Conservation (phyloP, 2,329 filamentous ascomycete species). For the Ophidiomyces ophidiicola region DNA sequence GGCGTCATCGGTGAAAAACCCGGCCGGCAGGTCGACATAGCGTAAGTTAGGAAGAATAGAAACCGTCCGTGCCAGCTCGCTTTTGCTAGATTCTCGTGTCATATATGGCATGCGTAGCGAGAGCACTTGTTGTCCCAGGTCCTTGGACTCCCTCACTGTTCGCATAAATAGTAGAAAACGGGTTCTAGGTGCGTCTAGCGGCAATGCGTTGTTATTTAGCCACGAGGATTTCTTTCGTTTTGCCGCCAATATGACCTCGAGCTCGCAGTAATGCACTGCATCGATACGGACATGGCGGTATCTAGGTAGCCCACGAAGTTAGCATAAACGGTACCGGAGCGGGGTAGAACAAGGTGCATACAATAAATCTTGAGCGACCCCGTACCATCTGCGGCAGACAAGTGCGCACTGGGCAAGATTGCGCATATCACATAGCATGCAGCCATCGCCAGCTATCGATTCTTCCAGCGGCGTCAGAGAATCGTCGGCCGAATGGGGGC, state of each 20-base stretch:
- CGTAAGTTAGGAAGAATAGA: constrained; percentile 72
- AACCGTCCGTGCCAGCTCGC: constrained; percentile 72
- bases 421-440: constrained; percentile 86
- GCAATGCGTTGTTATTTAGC: constrained; percentile 64
- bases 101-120: constrained; percentile 89
- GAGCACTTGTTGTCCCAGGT: constrained; percentile 56
- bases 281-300: constrained; percentile 88
- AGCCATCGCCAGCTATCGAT: constrained; percentile 63
- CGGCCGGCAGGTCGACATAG: constrained; percentile 84
- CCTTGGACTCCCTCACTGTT: constrained; percentile 65
- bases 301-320: constrained; percentile 34
- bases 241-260: constrained; percentile 69
- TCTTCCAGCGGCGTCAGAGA: constrained; percentile 74
- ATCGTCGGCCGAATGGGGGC: constrained; percentile 67
- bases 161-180: constrained; percentile 69
- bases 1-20: constrained; percentile 69
- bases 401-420: constrained; percentile 70
- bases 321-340: not conserved
- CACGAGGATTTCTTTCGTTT: constrained; percentile 61
- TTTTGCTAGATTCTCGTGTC: constrained; percentile 76
- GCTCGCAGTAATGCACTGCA: constrained; percentile 83
- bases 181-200: constrained; percentile 64
- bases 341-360: constrained; percentile 37
- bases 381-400: constrained; percentile 61
- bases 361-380: constrained; percentile 46